phyloP scores from a whole-genome alignment of 2,329 filamentous ascomycete genomes.

The Pseudogymnoascus sp. region DNA sequence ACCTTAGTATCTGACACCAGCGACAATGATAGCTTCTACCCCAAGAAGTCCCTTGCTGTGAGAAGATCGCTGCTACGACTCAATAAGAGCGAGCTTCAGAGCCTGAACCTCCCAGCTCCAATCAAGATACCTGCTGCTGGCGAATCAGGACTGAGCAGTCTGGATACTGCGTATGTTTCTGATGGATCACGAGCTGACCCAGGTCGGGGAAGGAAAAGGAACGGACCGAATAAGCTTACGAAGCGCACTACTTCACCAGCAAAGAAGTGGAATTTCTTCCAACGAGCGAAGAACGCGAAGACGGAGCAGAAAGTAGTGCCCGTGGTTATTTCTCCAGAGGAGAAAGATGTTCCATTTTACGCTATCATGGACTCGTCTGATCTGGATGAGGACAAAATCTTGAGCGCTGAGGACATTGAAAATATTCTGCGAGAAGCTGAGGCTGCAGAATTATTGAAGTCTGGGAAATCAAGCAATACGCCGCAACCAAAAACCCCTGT shows the following conservation, averaged over 20 bases:
- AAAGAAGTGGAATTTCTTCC: constrained; percentile 56
- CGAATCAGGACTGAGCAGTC: constrained; percentile 43
- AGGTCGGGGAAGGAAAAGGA: constrained; percentile 26
- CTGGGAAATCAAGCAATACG: neutral
- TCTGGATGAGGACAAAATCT: constrained; percentile 19
- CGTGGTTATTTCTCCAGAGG: constrained; percentile 40
- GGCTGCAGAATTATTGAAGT: constrained; percentile 21
- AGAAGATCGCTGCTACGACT: constrained; percentile 47
- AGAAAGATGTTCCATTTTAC: constrained; percentile 48
- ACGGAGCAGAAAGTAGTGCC: constrained; percentile 28
- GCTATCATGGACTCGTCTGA: constrained; percentile 52
- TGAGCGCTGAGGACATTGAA: constrained; percentile 29
- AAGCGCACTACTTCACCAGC: constrained; percentile 43
- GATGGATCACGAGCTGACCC: constrained; percentile 44
- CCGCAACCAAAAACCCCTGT: neutral
- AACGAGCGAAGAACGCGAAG: constrained; percentile 39
- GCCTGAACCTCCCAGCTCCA: constrained; percentile 43
- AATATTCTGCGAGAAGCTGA: constrained; percentile 44
- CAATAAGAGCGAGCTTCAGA: constrained; percentile 34
- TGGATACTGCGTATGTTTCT: constrained; percentile 48
- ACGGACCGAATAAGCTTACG: constrained; percentile 43
- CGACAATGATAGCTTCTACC: constrained; percentile 40
- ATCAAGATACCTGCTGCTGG: constrained; percentile 37
- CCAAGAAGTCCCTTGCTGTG: constrained; percentile 45
- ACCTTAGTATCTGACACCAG: constrained; percentile 41